Evolutionary conservation across 495 filamentous ascomycete species (phyloP).

Genomic region (Penicillium fimorum): DNA sequence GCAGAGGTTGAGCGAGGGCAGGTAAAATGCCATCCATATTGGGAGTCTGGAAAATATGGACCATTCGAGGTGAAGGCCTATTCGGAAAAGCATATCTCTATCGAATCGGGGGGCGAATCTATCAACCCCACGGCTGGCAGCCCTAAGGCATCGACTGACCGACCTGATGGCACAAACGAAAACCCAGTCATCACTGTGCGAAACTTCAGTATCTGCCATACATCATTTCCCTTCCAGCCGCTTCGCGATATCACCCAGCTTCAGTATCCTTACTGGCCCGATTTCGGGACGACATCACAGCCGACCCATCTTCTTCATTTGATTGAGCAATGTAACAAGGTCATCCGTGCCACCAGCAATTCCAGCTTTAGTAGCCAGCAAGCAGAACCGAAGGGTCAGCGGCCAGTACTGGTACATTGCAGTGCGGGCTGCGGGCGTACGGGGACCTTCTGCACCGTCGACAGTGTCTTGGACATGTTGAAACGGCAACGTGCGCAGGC

Average conservation of each 20-base stretch:
- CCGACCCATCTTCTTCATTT: constrained; percentile 80
- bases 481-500: constrained; percentile 68
- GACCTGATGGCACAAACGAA: constrained; percentile 26
- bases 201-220: constrained; percentile 80
- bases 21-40: constrained; percentile 92
- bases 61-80: constrained; percentile 71
- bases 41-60: constrained; percentile 79
- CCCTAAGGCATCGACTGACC: constrained; percentile 20
- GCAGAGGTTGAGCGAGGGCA: constrained; percentile 95
- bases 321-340: constrained; percentile 77
- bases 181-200: constrained; percentile 82
- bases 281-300: constrained; percentile 91
- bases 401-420: constrained; percentile 90
- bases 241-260: constrained; percentile 93
- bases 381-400: constrained; percentile 52
- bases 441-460: constrained; percentile 93
- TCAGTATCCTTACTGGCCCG: constrained; percentile 92
- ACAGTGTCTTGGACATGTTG: constrained; percentile 90
- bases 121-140: constrained; percentile 12
- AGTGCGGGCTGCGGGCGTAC: constrained; percentile 94
- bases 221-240: constrained; percentile 73
- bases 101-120: constrained; percentile 50
- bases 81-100: constrained; percentile 74
- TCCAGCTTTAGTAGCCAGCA: constrained; percentile 39
- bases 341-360: constrained; percentile 37